Base-by-base conservation (phyloP, 495 filamentous ascomycete genomes). In the Chaetomium tenue region DNA sequence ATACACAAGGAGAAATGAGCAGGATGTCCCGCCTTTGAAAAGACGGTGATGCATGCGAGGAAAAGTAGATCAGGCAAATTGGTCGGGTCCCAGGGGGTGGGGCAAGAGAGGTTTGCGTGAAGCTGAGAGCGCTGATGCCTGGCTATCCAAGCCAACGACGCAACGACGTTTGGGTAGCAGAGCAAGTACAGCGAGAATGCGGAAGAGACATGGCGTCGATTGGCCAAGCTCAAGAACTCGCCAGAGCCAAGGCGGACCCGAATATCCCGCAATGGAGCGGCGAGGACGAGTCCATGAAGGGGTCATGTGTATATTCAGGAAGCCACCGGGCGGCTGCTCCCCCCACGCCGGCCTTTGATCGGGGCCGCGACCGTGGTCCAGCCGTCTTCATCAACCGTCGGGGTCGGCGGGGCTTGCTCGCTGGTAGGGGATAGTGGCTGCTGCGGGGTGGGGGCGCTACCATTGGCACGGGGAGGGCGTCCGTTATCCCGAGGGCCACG, bases 291-390 rank as follows among this genome's bases (percentile, higher is more conserved):
- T 52, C 12, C 20, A 60, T 57, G 51, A 50, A 23, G 50, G 18
- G 53, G 26, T 55, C 16, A 33, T 33, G 40, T 66, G 52, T 68
- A 70, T 67, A 64, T 54, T 73, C 61, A 74, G 44, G 51, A 63
- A 46, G 63, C 68, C 22, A 67, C 4, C 5, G 72, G 63, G 37
- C 76, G 77, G 47, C 70, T 66, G 66, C 69, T 64, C 37, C 46
- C 30, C 39, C 77, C 74, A 66, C 82, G 78, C 30, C 79, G 77
- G 57, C 70, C 74, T 67, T 82, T 83, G 73, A 79, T 84, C 28
- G 83, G 67, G 25, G 91, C 88, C 18, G 88, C 90, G 72, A 92
- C 89, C 15, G 88, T 91, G 73, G 89, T 92, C 89, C 90, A 91
- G 64, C 89, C 88, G 67, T 91, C 90, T 26, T 88, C 87, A 63